Conservation (phyloP, 2,329 filamentous ascomycete genomes). For the Pyrenochaeta sp. region DNA sequence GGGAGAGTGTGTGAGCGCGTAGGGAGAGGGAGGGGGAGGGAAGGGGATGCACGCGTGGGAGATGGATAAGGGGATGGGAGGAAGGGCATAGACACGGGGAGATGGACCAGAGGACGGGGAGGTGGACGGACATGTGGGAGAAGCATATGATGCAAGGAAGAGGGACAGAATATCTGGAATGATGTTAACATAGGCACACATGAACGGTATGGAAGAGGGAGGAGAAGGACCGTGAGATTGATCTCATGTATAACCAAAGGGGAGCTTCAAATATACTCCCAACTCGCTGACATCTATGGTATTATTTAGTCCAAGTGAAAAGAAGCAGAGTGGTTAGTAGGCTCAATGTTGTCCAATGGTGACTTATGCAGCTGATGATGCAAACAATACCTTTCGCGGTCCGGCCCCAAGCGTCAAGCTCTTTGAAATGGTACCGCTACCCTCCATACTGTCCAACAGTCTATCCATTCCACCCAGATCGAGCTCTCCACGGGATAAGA, state of each 20-base stretch:
- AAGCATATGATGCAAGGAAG: neutral
- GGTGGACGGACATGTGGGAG: neutral
- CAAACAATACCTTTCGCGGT: slow-evolving; percentile 46
- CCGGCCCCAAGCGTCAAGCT: slow-evolving; percentile 36
- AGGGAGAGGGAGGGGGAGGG: neutral
- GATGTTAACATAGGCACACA: no score
- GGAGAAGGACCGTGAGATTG: neutral
- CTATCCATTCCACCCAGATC: slow-evolving; percentile 58
- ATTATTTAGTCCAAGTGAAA: no score
- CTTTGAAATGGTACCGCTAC: slow-evolving; percentile 28
- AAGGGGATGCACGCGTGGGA: no score
- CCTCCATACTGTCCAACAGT: slow-evolving; percentile 50
- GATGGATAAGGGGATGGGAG: no score
- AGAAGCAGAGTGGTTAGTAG: no score
- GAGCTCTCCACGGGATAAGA: slow-evolving; percentile 55
- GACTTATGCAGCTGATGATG: slow-evolving; percentile 36
- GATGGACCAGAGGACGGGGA: neutral
- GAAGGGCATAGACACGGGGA: neutral
- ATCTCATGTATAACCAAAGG: no score
- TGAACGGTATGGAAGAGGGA: neutral
- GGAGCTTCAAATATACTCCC: no score
- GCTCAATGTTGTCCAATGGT: neutral
- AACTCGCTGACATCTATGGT: no score
- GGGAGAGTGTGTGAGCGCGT: slow-evolving; percentile 1
- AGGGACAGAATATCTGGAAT: neutral